phyloP scores from a whole-genome alignment of 2,329 filamentous ascomycete species.

The Leptographium galeiforme region DNA sequence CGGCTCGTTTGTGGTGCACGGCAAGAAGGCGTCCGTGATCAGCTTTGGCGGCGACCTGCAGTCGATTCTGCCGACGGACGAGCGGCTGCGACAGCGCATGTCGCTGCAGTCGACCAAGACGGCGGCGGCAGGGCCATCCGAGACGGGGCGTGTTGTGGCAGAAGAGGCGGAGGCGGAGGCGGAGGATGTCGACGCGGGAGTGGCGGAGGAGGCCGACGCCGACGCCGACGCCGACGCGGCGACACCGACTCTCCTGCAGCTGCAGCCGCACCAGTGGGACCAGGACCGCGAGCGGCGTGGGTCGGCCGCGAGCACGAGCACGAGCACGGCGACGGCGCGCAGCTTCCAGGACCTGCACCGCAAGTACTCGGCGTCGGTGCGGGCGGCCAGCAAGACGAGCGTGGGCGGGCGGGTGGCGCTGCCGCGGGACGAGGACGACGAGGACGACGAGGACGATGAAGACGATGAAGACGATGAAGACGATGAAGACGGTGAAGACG shows the following conservation, averaged over 20 bases:
- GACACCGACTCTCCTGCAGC: too few relatives aligned
- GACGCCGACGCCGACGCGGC: background rate
- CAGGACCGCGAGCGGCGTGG: constrained; percentile 37
- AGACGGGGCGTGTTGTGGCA: background rate
- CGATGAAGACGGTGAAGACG: constrained; percentile 37
- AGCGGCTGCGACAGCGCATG: constrained; percentile 54
- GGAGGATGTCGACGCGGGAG: background rate
- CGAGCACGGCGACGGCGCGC: constrained; percentile 51
- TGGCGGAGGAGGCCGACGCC: background rate
- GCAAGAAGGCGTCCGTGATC: constrained; percentile 94
- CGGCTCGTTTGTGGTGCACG: constrained; percentile 89
- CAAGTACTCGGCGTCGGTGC: constrained; percentile 39
- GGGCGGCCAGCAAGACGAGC: constrained; percentile 24
- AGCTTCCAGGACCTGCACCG: constrained; percentile 51
- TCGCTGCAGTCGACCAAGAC: constrained; percentile 20
- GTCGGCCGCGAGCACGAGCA: constrained; percentile 52
- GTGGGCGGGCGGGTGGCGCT: background rate
- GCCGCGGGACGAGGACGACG: constrained; percentile 24
- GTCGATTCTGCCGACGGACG: constrained; percentile 54
- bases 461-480: constrained; percentile 35
- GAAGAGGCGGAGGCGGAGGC: constrained; percentile 14
- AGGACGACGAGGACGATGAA: constrained; percentile 32
- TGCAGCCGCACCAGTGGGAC: constrained; percentile 24
- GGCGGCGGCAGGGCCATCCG: too few relatives aligned
- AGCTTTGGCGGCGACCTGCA: constrained; percentile 92